Evolutionary conservation across 495 filamentous ascomycete species (phyloP), one percentile per base, ranked within the genome.

Genomic region (Penicillium soppii): DNA sequence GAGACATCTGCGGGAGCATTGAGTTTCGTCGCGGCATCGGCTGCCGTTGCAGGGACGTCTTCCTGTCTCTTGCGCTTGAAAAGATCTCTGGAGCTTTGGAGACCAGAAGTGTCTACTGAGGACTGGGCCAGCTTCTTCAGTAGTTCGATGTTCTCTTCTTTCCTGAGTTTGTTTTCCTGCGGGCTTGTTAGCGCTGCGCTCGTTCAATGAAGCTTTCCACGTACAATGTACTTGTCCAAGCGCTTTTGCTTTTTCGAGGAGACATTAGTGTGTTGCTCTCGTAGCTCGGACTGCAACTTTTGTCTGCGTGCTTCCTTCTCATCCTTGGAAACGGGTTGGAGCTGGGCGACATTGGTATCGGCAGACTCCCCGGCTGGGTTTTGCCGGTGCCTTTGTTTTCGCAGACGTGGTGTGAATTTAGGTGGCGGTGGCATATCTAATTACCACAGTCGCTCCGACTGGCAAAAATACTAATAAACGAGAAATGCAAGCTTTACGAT

Each of bases 211-310:
- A 16, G n/a, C 13, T 6, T 15, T 36, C 21, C 32, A 68, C 77
- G 13, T 65, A 86, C 84, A 75, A 99, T 95, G 63, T 99, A 99
- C 63, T 97, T 97, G 51, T 97, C 91, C 27, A 99, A 73, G 32
- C 94, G 79, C 72, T 97, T 97, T 47, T 90, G 81, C 73, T 99
- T 99, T 75, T 97, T 95, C 32, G 82, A 77, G 26, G 87, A 92
- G 53, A 96, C 82, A 62, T 88, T 89, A n/a, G 78, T 69, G 43
- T 88, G 79, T 47, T 79, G 76, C 10, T 68, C 66, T 50, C 69
- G 70, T 47, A 86, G 50, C 52, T 88, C 80, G n/a, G 84, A 82
- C 50, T 79, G 83, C 38, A 96, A 57, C 56, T 86, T 79, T 46
- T 82, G 75, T 62, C 83, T 88, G 62, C 81, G 83, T 50, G 82